Base-by-base conservation (phyloP, 2,329 filamentous ascomycete species). In the Colletotrichum tropicicola region DNA sequence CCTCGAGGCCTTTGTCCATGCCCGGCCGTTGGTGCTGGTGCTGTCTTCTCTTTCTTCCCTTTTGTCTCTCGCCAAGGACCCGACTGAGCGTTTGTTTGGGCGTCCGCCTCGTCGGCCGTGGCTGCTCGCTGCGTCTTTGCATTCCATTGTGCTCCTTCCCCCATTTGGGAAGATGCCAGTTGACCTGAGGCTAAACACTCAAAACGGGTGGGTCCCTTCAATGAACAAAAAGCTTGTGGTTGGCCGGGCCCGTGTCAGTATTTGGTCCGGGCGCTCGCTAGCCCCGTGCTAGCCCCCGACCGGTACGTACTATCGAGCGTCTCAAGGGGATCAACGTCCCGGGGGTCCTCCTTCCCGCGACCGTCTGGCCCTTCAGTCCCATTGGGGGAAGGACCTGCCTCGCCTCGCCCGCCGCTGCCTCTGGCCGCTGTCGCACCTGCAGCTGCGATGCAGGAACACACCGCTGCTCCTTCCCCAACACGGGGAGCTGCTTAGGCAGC, bases 181-280 rank as follows among this genome's bases (percentile, higher is more conserved):
- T 13, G 19, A 51, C 35, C 32, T 48, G n/a, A 35, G 17, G n/a
- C 53, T 45, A 48, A 48, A 54, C 28, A 12, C 45, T 47, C 32
- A 19, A 60, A 21, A 39, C 59, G 17, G 23, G 45, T 45, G 54
- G 54, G 17, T 30, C 57, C 21, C 12, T 44, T 32, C n/a, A 23
- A 23, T 25, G 27, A 49, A 15, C 17, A 32, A 37, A 47, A 61
- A 60, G 48, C 62, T 65, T 61, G 51, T 65, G 61, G 49, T 55
- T 61, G 57, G 61, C 49, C 48, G 28, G 43, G 56, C 9, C 49
- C 44, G 37, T 49, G 56, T 60, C 61, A 39, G 35, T 19, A 15
- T 27, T 4, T 35, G 27, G 49, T 28, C 61, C 44, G 61, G 3
- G 35, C 61, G 15, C 4, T 23, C 48, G 28, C 48, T 48, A 47